Evolutionary conservation across 495 filamentous ascomycete species (phyloP), one percentile per base, ranked within the genome.

Genomic region (Neurospora sp.): DNA sequence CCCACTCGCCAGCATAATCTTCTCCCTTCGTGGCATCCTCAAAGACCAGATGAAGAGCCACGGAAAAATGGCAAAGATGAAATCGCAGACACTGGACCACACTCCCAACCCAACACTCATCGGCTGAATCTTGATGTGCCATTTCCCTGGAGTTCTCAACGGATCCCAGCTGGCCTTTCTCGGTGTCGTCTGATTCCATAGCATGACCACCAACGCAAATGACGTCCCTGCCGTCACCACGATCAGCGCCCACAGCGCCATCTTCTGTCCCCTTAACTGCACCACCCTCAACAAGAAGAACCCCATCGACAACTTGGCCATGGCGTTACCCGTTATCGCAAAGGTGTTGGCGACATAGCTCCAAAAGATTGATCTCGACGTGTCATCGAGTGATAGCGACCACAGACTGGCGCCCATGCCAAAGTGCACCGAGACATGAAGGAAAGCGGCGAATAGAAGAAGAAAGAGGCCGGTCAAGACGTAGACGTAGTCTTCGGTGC

Each of bases 11-110:
- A 85, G 69, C 70, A 84, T 77, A 31, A 82, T 69, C 73, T 85
- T 85, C 38, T 85, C 84, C 22, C 77, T 72, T 37, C 73, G 76
- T 16, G 80, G 79, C 81, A 85, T 85, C 20, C 78, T 79, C 40
- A 85, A 73, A 9, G 78, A 79, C 73, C 75, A 77, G 40, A 83
- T 85, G 44, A 85, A 82, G 18, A 84, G 42, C 81, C 82, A 85
- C 16, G 83, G 83, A n/a, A 85, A 82, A 11, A 78, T 75, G 38
- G 82, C 84, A 53, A 85, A 83, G 69, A 83, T 78, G 72, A 85
- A 82, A 73, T 85, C 84, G 71, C 82, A 81, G 11, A 78, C 74
- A 69, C 80, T 81, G 2, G 82, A 83, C 77, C 82, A 84, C 8
- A 79, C 79, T 46, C 81, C 81, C 18, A 83, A 75, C 11, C 79